Conservation (phyloP, 2,329 filamentous ascomycete genomes). For the Neoscytalidium dimidiatum region DNA sequence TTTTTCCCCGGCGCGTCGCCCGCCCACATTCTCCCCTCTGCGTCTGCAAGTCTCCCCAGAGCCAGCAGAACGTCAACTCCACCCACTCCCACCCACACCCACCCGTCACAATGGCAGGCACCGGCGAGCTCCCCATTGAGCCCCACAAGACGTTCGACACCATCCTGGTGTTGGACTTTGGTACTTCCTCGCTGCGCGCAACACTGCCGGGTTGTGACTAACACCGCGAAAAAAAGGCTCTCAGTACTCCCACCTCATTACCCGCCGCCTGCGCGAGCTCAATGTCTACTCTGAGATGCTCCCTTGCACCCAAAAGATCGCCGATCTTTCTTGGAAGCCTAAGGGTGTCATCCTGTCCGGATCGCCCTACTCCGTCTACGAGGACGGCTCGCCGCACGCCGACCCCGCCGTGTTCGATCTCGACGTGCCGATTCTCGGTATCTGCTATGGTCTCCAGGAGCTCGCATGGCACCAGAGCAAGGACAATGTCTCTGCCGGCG, state of each 20-base stretch:
- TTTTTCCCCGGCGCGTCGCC: slow-evolving; percentile 16
- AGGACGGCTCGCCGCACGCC: slow-evolving; percentile 73
- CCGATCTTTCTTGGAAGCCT: slow-evolving; percentile 75
- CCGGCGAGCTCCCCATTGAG: slow-evolving; percentile 43
- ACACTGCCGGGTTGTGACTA: slow-evolving; percentile 14
- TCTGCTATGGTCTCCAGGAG: slow-evolving; percentile 70
- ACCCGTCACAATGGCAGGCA: slow-evolving; percentile 36
- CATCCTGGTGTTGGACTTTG: slow-evolving; percentile 72
- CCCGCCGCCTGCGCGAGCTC: slow-evolving; percentile 72
- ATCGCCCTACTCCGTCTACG: slow-evolving; percentile 78
- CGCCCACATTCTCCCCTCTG: slow-evolving; percentile 10
- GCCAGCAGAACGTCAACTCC: slow-evolving; percentile 14
- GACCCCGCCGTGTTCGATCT: slow-evolving; percentile 82
- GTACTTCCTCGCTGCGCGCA: slow-evolving; percentile 9
- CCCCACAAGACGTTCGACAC: slow-evolving; percentile 62
- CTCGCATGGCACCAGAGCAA: slow-evolving; percentile 70
- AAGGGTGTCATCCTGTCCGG: slow-evolving; percentile 81
- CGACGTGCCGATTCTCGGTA: slow-evolving; percentile 61
- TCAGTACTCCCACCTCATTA: slow-evolving; percentile 74
- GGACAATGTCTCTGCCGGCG: slow-evolving; percentile 66
- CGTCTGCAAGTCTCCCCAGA: slow-evolving; percentile 19
- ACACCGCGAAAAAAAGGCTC: slow-evolving; percentile 41
- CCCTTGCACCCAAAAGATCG: slow-evolving; percentile 79
- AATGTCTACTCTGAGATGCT: slow-evolving; percentile 87
- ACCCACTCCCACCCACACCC: not conserved